Base-by-base conservation (phyloP, 139 green algal species). In the Coccomyxa sp. region DNA sequence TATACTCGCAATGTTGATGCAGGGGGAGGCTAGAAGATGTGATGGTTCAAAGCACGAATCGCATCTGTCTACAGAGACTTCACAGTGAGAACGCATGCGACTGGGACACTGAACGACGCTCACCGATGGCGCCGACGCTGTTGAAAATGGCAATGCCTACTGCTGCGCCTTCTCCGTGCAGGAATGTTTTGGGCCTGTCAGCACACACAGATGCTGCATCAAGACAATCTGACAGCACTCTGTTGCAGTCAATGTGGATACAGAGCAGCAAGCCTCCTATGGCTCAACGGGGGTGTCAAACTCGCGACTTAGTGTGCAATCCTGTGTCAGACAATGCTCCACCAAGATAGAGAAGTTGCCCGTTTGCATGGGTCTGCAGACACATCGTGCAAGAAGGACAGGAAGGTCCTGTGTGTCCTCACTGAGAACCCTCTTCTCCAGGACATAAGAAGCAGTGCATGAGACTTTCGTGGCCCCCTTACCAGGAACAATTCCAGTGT, bases 71-170 rank as follows among this genome's bases (percentile, higher is more conserved):
- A 28, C 1, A 71, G 4, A 21, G 7, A 21, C 1, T 21, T 71
- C 18, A 71, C 63, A 11, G 1, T 71, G 63, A 25, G 63, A 15
- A 9, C 10, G 63, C 63, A 71, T 1, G 63, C 63, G 63, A 21
- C 21, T 28, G 63, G 63, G 18, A 71, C 4, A 11, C 21, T 28
- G 9, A 11, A 71, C 18, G 63, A 28, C 18, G 9, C 18, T 21
- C 23, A 77, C 71, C 27, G 1, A 77, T 23, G 23, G 66, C 66
- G 66, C 71, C 71, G 14, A 77, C 12, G 31, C 71, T 32, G 27
- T 77, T 77, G 71, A 77, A 77, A 32, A 77, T 77, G 71, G 71
- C 71, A 15, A 77, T 32, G 9, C 71, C 71, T 1, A 77, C 71
- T 18, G 71, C 71, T 18, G 71, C 71, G 21, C 23, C 71, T n/a